These are phyloP conservation scores for Pythium sukuiense DNA, from an alignment of 352 stramenopile genomes.

Conservation along the genomic window DNA sequence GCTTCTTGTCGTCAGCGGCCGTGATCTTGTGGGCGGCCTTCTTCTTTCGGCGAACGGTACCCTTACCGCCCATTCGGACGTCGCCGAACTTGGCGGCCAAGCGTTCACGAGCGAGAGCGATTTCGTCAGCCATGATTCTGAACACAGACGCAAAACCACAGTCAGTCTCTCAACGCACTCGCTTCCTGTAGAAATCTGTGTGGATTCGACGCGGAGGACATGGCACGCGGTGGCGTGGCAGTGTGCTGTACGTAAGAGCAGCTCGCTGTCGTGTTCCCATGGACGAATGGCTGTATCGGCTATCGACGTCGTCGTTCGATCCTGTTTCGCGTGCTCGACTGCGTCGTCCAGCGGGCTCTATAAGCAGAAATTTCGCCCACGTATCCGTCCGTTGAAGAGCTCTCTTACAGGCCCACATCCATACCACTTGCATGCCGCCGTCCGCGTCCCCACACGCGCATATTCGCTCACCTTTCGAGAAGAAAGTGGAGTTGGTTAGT, in stretches of 20 bases:
- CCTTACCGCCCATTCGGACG: constrained; percentile 95
- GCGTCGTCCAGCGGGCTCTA: not conserved
- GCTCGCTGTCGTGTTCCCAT: not conserved
- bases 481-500: constrained; percentile 55
- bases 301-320: not conserved
- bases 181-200: not conserved
- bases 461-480: constrained; percentile 35
- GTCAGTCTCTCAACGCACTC: constrained; percentile 10
- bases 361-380: not conserved
- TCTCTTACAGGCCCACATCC: not conserved
- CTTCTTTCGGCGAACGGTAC: constrained; percentile 95
- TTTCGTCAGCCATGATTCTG: constrained; percentile 86
- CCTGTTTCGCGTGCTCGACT: not conserved
- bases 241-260: not conserved
- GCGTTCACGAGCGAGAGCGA: constrained; percentile 85
- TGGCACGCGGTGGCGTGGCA: not conserved
- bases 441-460: constrained; percentile 2
- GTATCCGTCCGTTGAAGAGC: not conserved
- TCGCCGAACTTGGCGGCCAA: constrained; percentile 86
- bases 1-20: constrained; percentile 97
- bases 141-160: not conserved
- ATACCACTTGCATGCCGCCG: not conserved
- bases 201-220: not conserved
- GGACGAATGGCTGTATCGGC: not conserved
- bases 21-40: constrained; percentile 92